Evolutionary conservation across 192 early-diverging fungal species (phyloP).

Genomic region (Coemansia sp.): DNA sequence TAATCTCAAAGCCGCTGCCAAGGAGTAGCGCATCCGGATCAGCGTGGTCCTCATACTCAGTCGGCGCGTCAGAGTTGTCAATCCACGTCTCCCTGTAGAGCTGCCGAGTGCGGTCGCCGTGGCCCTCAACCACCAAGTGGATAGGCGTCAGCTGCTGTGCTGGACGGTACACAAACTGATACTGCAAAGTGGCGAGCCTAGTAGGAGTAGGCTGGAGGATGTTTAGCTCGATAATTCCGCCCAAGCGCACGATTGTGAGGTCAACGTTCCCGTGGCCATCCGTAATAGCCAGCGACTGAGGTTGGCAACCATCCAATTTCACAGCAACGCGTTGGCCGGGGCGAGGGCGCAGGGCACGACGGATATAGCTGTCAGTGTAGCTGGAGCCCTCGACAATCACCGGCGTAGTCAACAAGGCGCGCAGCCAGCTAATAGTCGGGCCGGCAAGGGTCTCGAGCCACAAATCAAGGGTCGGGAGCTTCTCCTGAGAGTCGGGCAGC

Average conservation of each 20-base stretch:
- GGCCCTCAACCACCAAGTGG: not conserved
- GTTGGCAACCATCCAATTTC: not conserved
- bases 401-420: slow-evolving; percentile 70
- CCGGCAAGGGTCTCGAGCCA: slow-evolving; percentile 74
- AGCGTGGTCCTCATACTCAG: slow-evolving; percentile 3
- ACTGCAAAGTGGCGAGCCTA: slow-evolving; percentile 33
- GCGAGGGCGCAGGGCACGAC: slow-evolving; percentile 62
- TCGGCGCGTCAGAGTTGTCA: slow-evolving; percentile 6
- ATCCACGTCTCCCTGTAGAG: slow-evolving; percentile 11
- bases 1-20: slow-evolving; percentile 13
- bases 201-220: slow-evolving; percentile 42
- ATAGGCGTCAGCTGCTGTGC: slow-evolving; percentile 13
- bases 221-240: slow-evolving; percentile 58
- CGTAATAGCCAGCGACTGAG: not conserved
- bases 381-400: slow-evolving; percentile 73
- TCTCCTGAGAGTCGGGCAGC: not conserved
- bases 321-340: slow-evolving; percentile 47
- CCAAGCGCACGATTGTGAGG: slow-evolving; percentile 77
- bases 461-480: slow-evolving; percentile 19
- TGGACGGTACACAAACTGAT: slow-evolving; percentile 10
- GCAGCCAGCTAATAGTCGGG: slow-evolving; percentile 69
- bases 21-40: not conserved
- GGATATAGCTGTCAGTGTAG: slow-evolving; percentile 60
- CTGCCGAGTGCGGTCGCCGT: not conserved
- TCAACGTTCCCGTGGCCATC: slow-evolving; percentile 62